Evolutionary conservation across 1,139 yeast species (phyloP), one percentile per base, ranked within the genome.

Genomic region (Saccharomyces pastorianus): DNA sequence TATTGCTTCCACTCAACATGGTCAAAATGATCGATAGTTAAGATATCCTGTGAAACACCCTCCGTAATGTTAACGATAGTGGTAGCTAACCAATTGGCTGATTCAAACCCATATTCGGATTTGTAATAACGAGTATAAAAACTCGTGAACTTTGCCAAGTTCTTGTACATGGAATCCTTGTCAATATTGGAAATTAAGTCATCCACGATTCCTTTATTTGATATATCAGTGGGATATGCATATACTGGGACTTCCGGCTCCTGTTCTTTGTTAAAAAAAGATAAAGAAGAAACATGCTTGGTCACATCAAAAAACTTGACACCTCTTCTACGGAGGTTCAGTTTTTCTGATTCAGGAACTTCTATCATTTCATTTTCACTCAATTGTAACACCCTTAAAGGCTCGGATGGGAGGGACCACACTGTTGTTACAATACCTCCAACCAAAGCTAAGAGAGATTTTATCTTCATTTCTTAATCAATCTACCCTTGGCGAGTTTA

Each of bases 41-140:
- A 67, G 25, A 70, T 61, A 14, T 62, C 65, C 2, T 63, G 61
- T 9, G 61, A 59, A 8, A 76, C 67, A 2, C 55, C 59, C 0
- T 65, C 63, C 23, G 75, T 65, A 46, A 83, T 67, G 4, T 75
- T 75, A 9, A 69, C 53, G 38, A 89, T 72, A 57, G 77, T 75
- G 8, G 75, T 73, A 57, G 74, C 75, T 54, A 91, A 74, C 95
- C 96, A 88, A 53, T 77, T 65, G 11, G 96, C 84, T 64, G 93
- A 82, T 59, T 85, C 80, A 9, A 75, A 72, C 0, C 98, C 99
- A 26, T 78, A 67, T 28, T 79, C 77, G 1, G 89, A 79, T 70
- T 86, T 85, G 72, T 88, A 90, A 67, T 86, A 88, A 56, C 98
- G 78, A 14, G 91, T 84, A 69, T 74, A 81, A 67, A 87, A 89